Evolutionary conservation across 1,284 basidiomycete genomes (phyloP).

Genomic region (Cryptococcus sp.): DNA sequence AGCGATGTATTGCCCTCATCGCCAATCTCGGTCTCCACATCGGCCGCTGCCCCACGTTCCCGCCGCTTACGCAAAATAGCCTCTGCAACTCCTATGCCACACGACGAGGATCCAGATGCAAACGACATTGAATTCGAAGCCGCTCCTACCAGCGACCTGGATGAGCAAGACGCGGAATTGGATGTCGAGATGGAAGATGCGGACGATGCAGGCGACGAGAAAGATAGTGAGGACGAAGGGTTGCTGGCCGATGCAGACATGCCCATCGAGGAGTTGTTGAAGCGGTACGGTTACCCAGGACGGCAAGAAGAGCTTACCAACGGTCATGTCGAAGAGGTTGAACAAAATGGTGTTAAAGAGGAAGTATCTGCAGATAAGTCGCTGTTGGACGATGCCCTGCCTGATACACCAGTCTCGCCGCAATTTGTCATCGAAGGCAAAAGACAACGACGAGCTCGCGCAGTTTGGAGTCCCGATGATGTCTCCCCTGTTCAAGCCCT

Average conservation of each 20-base stretch:
- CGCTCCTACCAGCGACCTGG: conserved; percentile 22
- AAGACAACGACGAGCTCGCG: conserved; percentile 36
- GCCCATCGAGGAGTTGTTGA: conserved; percentile 59
- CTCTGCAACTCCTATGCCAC: conserved; percentile 15
- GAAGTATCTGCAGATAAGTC: conserved; percentile 30
- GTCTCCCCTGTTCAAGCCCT: conserved; percentile 27
- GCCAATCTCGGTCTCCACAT: background rate
- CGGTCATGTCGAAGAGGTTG: conserved; percentile 1
- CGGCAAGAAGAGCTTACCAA: background rate
- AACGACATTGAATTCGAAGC: conserved; percentile 49
- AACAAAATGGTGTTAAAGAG: background rate
- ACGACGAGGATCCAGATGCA: conserved; percentile 44
- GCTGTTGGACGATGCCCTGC: conserved; percentile 37
- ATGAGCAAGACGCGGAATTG: conserved; percentile 47
- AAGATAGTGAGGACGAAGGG: conserved; percentile 57
- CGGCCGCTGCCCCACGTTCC: conserved; percentile 9
- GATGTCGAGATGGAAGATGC: conserved; percentile 53
- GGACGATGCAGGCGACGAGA: conserved; percentile 42
- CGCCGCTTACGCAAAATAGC: conserved; percentile 28
- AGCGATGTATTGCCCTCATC: no score
- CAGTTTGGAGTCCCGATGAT: conserved; percentile 42
- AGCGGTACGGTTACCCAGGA: conserved; percentile 55
- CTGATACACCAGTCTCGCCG: conserved; percentile 14
- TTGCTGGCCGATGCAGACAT: conserved; percentile 58
- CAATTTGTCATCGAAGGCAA: conserved; percentile 40